These are phyloP conservation scores for Panaeolus cyanescens DNA, from an alignment of 768 basidiomycete genomes.

Conservation along the genomic window DNA sequence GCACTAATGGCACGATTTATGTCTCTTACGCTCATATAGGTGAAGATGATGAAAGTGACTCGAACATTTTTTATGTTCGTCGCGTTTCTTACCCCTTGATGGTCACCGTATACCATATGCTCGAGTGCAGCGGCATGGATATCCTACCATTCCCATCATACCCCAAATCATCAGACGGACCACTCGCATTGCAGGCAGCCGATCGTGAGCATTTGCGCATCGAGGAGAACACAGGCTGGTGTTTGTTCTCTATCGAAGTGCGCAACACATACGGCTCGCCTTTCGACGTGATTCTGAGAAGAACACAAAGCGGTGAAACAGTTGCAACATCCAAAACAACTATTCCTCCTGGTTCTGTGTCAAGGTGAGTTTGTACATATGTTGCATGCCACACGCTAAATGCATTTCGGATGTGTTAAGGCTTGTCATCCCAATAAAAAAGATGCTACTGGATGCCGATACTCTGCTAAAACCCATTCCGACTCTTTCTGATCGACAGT, in stretches of 20 bases:
- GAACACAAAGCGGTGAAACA: slow-evolving; percentile 61
- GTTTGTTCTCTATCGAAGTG: slow-evolving; percentile 88
- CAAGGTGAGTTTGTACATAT: slow-evolving; percentile 52
- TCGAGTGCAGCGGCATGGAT: slow-evolving; percentile 85
- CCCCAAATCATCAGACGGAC: slow-evolving; percentile 22
- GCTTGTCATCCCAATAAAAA: slow-evolving; percentile 71
- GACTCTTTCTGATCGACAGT: slow-evolving; percentile 85
- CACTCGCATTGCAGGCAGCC: not conserved
- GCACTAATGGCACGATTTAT: slow-evolving; percentile 77
- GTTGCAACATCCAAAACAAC: slow-evolving; percentile 49
- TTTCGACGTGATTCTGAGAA: slow-evolving; percentile 83
- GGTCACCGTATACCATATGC: slow-evolving; percentile 94
- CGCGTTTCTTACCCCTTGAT: slow-evolving; percentile 87
- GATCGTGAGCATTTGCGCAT: slow-evolving; percentile 31
- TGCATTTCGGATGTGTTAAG: slow-evolving; percentile 32
- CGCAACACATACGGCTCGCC: slow-evolving; percentile 89
- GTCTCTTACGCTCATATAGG: slow-evolving; percentile 80
- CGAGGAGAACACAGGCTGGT: slow-evolving; percentile 67
- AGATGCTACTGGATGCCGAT: slow-evolving; percentile 61
- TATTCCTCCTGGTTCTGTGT: slow-evolving; percentile 88
- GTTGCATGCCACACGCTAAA: not conserved
- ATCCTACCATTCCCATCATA: slow-evolving; percentile 65
- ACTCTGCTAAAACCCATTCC: slow-evolving; percentile 74
- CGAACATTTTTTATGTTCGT: slow-evolving; percentile 77
- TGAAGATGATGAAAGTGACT: slow-evolving; percentile 37